Base-by-base conservation (phyloP, 116 monocot species). In the Iris pallida region DNA sequence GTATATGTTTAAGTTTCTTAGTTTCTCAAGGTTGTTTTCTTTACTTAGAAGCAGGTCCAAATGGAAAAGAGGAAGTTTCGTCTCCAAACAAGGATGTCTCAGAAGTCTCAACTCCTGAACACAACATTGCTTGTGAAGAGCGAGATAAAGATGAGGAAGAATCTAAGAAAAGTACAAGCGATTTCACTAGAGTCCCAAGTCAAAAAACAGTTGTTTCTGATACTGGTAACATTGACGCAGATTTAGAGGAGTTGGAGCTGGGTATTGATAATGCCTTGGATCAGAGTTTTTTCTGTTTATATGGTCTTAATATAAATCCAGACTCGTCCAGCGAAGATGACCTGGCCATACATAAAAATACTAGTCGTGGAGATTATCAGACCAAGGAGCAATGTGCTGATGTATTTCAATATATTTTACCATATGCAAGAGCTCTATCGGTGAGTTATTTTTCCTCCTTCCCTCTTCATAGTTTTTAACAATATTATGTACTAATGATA, bases 371-470 rank as follows among this genome's bases (percentile, higher is more conserved):
- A 68, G 99, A 99, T 70, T 90, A 90, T 78, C 88, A 99, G 80
- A 99, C 93, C 17, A 90, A 86, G 71, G 99, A 93, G 61, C 99
- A 99, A 67, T 99, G 93, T 75, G 93, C 93, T 55, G 99, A 99
- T 90, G 99, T 99, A 49, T 99, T 99, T 71, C 90, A 93, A 42
- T 99, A 99, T 73, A 84, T 99, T 59, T 72, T 99, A 43, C 99
- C 99, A 6, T 99, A 99, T 86, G 90, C 93, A 52, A 93, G 79
- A 68, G 85, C 78, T 86, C 81, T 93, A 57, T 99, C 99, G 18
- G 90, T 90, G 65, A 70, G 86, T 81, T 57, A 8, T 68, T 74
- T 68, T 53, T 62, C 69, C 60, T 15, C 7, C 16, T 61, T 68
- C 54, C 2, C 16, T 66, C 41, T 30, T 68, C 15, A 8, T 59